Evolutionary conservation across 2,329 filamentous ascomycete species (phyloP), one percentile per base, ranked within the genome.

Genomic region (Aspergillus tubingensis): DNA sequence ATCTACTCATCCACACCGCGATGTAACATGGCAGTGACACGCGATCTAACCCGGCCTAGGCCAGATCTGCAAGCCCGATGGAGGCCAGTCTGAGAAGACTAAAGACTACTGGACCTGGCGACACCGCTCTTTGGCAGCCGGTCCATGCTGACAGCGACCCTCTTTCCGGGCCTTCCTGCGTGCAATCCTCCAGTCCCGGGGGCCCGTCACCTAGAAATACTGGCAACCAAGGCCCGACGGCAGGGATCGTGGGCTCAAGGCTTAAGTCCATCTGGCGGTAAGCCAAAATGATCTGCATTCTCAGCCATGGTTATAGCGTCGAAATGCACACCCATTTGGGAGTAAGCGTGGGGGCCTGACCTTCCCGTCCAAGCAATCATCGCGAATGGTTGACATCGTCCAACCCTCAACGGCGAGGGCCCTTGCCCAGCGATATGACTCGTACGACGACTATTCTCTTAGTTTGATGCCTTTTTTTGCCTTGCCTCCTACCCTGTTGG

Each of bases 111-210:
- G 32, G 25, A 6, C 13, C 27, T 57, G 32, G 27, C 60, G 62
- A 63, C 62, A 64, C 62, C 62, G 62, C 62, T 64, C 60, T 62
- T 64, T 64, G 47, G 49, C 57, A 54, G 47, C 36, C 19, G 39
- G 41, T 13, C 23, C 25, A 30, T 47, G 53, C 53, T 55, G 41
- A 55, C 53, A n/a, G 53, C 25, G 43, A 55, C 43, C 53, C 23
- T 55, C 43, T 55, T 43, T 30, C 39, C 39, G 39, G 53, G 23
- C 23, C 19, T 32, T 44, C 53, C 53, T 55, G 27, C 38, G 13
- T 21, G 19, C n/a, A 43, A 30, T 38, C 50, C 27, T 47, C 57
- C 57, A 59, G 51, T 59, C 43, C 51, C 30, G 21, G 27, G 32
- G 25, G 27, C 53, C 32, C 38, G 7, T 39, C 19, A 21, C 11